These are phyloP conservation scores for Termitomyces sp. DNA, from an alignment of 768 basidiomycete species.

Conservation along the genomic window DNA sequence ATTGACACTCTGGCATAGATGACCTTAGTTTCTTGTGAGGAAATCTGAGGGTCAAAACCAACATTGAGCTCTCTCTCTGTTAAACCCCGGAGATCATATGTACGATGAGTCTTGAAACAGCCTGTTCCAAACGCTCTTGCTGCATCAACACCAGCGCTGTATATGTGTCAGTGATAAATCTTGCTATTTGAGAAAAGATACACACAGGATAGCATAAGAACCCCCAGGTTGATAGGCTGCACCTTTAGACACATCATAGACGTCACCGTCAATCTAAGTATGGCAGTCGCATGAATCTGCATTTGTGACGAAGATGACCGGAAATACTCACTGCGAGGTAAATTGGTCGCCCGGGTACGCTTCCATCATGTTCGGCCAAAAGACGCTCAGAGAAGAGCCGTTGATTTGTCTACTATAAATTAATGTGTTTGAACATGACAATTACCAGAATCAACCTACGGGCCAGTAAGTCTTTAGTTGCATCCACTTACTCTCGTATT, in stretches of 20 bases:
- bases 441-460: conserved; percentile 29
- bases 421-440: not conserved
- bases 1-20: conserved; percentile 50
- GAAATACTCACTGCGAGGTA: conserved; percentile 70
- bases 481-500: conserved; percentile 62
- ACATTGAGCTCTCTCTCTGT: conserved; percentile 67
- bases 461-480: conserved; percentile 60
- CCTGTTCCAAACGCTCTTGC: conserved; percentile 91
- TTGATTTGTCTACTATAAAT: conserved; percentile 41
- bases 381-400: conserved; percentile 69
- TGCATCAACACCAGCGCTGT: conserved; percentile 80
- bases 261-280: conserved; percentile 80
- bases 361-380: conserved; percentile 69
- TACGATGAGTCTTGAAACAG: conserved; percentile 86
- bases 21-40: not conserved
- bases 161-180: conserved; percentile 12
- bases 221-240: conserved; percentile 86
- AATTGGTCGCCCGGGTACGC: conserved; percentile 55
- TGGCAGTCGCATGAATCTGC: not conserved
- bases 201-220: conserved; percentile 69
- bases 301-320: not conserved
- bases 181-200: conserved; percentile 10
- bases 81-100: conserved; percentile 86
- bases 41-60: conserved; percentile 19
- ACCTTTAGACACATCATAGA: conserved; percentile 86